Conservation (phyloP, 371 early-diverging fungal species). For the Mucor racemosus region DNA sequence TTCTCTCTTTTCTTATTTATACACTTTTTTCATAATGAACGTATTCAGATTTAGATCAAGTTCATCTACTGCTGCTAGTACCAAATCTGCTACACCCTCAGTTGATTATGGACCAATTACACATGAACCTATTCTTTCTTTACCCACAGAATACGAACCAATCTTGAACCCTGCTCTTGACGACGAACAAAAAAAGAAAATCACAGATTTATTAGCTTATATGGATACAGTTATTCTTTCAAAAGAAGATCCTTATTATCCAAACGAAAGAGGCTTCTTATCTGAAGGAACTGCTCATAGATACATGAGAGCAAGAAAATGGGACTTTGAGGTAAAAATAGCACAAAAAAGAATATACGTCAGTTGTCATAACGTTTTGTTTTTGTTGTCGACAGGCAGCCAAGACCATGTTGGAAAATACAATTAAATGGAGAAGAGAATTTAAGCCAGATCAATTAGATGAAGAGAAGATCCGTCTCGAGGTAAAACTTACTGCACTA, state of each 20-base stretch:
- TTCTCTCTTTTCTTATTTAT: background rate
- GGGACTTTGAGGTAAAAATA: conserved; percentile 48
- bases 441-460: conserved; percentile 73
- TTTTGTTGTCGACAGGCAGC: conserved; percentile 41
- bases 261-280: conserved; percentile 50
- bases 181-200: conserved; percentile 45
- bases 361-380: background rate
- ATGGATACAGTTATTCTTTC: conserved; percentile 49
- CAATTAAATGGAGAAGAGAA: conserved; percentile 74
- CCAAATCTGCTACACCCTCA: conserved; percentile 10
- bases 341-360: background rate
- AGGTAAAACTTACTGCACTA: conserved; percentile 19
- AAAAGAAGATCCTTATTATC: conserved; percentile 44
- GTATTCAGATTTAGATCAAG: conserved; percentile 16
- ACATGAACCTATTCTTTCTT: conserved; percentile 25
- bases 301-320: conserved; percentile 76
- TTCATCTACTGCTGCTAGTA: conserved; percentile 14
- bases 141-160: conserved; percentile 28
- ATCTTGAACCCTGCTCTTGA: conserved; percentile 37
- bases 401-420: conserved; percentile 59
- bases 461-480: conserved; percentile 58
- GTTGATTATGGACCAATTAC: conserved; percentile 26
- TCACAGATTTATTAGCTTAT: conserved; percentile 50
- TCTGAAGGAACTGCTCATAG: conserved; percentile 60
- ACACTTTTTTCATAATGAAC: conserved; percentile 11